Evolutionary conservation across 352 stramenopile species (phyloP).

Genomic region (Globisporangium megalacanthum): DNA sequence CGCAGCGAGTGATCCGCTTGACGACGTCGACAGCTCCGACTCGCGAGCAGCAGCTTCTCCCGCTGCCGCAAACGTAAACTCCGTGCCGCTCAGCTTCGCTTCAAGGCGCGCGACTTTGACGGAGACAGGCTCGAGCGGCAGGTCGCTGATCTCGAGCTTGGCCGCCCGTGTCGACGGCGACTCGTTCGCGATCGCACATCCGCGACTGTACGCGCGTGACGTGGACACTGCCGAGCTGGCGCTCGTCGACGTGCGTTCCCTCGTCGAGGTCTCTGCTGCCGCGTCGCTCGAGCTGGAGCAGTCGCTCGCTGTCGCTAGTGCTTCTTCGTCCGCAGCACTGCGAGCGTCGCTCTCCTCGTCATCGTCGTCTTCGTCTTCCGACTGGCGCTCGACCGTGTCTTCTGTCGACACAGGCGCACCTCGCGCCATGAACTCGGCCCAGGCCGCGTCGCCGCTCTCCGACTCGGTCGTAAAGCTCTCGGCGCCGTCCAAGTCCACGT

Average conservation of each 20-base stretch:
- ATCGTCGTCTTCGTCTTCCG: not conserved
- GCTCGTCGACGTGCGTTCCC: not conserved
- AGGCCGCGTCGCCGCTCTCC: constrained; percentile 1
- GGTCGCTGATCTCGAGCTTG: not conserved
- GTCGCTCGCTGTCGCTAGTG: not conserved
- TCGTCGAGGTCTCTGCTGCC: not conserved
- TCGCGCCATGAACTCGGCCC: not conserved
- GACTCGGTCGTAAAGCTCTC: constrained; percentile 2
- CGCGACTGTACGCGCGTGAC: not conserved
- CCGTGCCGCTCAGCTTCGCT: constrained; percentile 1
- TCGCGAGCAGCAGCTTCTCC: not conserved
- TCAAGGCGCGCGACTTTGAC: constrained; percentile 3
- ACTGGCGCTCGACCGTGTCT: not conserved
- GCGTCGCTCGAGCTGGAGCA: not conserved
- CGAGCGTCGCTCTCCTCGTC: not conserved
- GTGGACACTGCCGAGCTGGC: not conserved
- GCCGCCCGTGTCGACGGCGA: not conserved
- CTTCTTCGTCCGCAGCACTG: constrained; percentile 1
- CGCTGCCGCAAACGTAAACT: not conserved
- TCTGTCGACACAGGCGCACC: not conserved
- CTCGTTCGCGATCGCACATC: not conserved
- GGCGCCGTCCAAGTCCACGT: not conserved
- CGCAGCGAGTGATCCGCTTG: not conserved
- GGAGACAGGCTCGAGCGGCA: not conserved
- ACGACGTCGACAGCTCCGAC: not conserved